Base-by-base conservation (phyloP, 257 asterid species). In the Nicotiana paniculata region DNA sequence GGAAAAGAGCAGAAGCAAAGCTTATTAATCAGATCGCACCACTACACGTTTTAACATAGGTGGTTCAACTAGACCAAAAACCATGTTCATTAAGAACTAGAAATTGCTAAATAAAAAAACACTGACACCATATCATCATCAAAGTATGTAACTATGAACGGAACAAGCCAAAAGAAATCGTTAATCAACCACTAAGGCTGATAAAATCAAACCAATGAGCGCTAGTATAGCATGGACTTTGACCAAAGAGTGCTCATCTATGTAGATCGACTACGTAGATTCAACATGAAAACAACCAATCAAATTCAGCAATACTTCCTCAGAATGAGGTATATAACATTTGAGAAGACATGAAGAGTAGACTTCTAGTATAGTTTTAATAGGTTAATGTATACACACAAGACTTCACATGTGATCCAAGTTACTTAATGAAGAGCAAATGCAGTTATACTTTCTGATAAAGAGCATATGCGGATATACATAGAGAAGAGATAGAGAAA, bases 1-100 rank as follows among this genome's bases (percentile, higher is more conserved):
- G 95, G 81, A 81, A 86, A 58, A 77, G 57, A 83, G 82, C 87
- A 65, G 79, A 83, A 76, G 81, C 54, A 58, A 39, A 43, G 84
- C 53, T 86, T 77, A 69, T 72, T 30, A 72, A 17, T 46, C 61
- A 3, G 2, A 46, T 24, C 3, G 26, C 15, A 24, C 39, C 37
- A 70, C 15, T 72, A 24, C 11, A 72, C 39, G 5, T 35, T 24
- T 72, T 21, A 43, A 46, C 26, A 70, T 72, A 72, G 61, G 61
- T 46, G 26, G 61, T 48, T 72, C 26, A 35, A 46, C 39, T 3
- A 70, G 58, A 43, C 78, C 51, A 6, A 21, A 70, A 43, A 24
- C 9, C 24, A 15, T 72, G 78, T 24, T 58, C 11, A 72, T 21
- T 72, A 72, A 21, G 59, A 70, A 46, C 61, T 72, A 72, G 21